Conservation (phyloP, 2,329 filamentous ascomycete species). For the Fusarium algeriense region DNA sequence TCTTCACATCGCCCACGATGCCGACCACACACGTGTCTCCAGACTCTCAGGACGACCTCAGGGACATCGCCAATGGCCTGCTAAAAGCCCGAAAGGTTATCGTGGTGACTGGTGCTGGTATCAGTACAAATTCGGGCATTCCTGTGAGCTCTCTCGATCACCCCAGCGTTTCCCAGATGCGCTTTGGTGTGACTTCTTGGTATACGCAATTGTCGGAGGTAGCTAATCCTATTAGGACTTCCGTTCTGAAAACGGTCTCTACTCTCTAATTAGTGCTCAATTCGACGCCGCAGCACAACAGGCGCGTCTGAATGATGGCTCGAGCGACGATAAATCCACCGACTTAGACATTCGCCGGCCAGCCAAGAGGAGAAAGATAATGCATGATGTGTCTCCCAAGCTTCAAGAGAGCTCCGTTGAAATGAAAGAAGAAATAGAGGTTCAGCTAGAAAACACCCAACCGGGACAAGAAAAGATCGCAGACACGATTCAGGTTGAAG, state of each 20-base stretch:
- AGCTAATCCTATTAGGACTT: slow-evolving; percentile 67
- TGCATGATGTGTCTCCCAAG: slow-evolving; percentile 38
- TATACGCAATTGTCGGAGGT: slow-evolving; percentile 1
- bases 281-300: slow-evolving; percentile 67
- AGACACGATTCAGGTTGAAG: slow-evolving; percentile 37
- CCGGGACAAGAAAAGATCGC: slow-evolving; percentile 30
- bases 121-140: slow-evolving; percentile 81
- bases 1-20: slow-evolving; percentile 57
- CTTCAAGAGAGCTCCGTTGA: slow-evolving; percentile 18
- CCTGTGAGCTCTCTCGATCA: slow-evolving; percentile 62
- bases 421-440: slow-evolving; percentile 43
- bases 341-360: slow-evolving; percentile 38
- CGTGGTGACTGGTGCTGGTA: slow-evolving; percentile 78
- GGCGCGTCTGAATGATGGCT: slow-evolving; percentile 45
- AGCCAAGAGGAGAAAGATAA: slow-evolving; percentile 53
- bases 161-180: slow-evolving; percentile 21
- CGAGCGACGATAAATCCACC: slow-evolving; percentile 38
- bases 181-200: background rate
- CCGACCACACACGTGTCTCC: slow-evolving; percentile 69
- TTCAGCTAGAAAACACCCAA: slow-evolving; percentile 34
- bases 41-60: slow-evolving; percentile 66
- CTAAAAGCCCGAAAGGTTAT: slow-evolving; percentile 76
- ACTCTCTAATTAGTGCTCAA: slow-evolving; percentile 77
- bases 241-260: slow-evolving; percentile 78
- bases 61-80: slow-evolving; percentile 73